Conservation (phyloP, 495 filamentous ascomycete species). For the Aspergillus sparsus region DNA sequence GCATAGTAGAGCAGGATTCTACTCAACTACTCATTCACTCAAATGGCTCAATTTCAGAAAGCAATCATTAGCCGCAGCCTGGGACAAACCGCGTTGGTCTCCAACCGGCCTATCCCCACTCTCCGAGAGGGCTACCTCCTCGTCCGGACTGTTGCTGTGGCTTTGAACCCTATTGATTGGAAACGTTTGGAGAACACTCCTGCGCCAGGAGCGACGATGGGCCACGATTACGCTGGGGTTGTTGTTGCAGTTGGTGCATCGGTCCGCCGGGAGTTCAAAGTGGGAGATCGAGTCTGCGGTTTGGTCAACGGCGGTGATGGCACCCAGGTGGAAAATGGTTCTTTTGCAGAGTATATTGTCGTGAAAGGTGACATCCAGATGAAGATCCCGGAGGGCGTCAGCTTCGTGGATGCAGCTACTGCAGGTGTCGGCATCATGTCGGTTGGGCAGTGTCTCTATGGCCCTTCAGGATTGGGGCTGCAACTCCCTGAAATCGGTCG, state of each 20-base stretch:
- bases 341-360: constrained; percentile 15
- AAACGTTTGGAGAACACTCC: neutral
- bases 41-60: constrained; percentile 1
- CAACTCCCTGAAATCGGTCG: neutral
- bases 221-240: constrained; percentile 7
- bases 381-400: neutral
- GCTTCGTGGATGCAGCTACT: constrained; percentile 11
- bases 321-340: constrained; percentile 6
- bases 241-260: neutral
- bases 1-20: too few species aligned
- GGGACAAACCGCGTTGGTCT: neutral
- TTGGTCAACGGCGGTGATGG: constrained; percentile 2
- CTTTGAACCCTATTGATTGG: constrained; percentile 14
- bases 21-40: too few species aligned
- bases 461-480: neutral
- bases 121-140: constrained; percentile 14
- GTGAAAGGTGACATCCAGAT: constrained; percentile 11
- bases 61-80: constrained; percentile 1
- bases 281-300: constrained; percentile 9
- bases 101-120: constrained; percentile 5
- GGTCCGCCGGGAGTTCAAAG: constrained; percentile 3
- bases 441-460: constrained; percentile 8
- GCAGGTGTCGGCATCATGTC: constrained; percentile 7
- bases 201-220: neutral
- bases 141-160: constrained; percentile 5